Percentiles rank a stretch among this genome's conserved stretches.
phyloP scores from a whole-genome alignment of 352 stramenopile species.

The Phytophthora uliginosa region DNA sequence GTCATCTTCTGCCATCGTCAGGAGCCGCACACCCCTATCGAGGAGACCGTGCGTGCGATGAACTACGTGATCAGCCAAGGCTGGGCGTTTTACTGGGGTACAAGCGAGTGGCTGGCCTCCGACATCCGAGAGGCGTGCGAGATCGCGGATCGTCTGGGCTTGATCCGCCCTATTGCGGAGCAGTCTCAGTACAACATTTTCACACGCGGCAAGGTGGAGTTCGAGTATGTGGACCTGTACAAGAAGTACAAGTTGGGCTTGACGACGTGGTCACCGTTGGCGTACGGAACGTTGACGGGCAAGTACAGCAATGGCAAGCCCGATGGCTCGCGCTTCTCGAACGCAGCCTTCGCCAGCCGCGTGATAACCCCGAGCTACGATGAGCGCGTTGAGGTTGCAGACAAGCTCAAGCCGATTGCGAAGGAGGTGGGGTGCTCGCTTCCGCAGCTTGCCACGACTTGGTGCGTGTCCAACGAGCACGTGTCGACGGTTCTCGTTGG shows the following conservation, averaged over 20 bases:
- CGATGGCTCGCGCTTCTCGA: conserved; percentile 5
- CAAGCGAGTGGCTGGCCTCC: conserved; percentile 12
- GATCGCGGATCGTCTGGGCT: conserved; percentile 10
- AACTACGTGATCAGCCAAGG: conserved; percentile 43
- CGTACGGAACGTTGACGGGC: conserved; percentile 12
- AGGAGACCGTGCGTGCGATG: conserved; percentile 73
- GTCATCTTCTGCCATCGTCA: conserved; percentile 71
- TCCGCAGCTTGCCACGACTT: conserved; percentile 2
- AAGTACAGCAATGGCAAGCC: conserved; percentile 13
- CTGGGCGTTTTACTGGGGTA: conserved; percentile 19
- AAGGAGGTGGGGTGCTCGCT: conserved; percentile 9
- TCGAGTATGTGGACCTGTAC: conserved; percentile 57
- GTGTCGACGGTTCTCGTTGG: conserved; percentile 6
- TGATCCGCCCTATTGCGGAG: conserved; percentile 44
- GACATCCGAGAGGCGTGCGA: conserved; percentile 12
- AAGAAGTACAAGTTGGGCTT: conserved; percentile 19
- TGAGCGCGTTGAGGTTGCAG: conserved; percentile 13
- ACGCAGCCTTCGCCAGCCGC: conserved; percentile 1
- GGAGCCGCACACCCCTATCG: conserved; percentile 63
- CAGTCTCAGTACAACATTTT: conserved; percentile 72
- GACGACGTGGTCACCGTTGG: conserved; percentile 7
- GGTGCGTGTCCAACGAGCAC: conserved; percentile 6
- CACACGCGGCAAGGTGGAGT: conserved; percentile 53
- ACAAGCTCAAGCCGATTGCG: conserved; percentile 20
- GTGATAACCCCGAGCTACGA: not conserved